Percentiles rank a stretch among this genome's conserved stretches.
Evolutionary conservation across 2,329 filamentous ascomycete species (phyloP).

Genomic region (Aspergillus latus): DNA sequence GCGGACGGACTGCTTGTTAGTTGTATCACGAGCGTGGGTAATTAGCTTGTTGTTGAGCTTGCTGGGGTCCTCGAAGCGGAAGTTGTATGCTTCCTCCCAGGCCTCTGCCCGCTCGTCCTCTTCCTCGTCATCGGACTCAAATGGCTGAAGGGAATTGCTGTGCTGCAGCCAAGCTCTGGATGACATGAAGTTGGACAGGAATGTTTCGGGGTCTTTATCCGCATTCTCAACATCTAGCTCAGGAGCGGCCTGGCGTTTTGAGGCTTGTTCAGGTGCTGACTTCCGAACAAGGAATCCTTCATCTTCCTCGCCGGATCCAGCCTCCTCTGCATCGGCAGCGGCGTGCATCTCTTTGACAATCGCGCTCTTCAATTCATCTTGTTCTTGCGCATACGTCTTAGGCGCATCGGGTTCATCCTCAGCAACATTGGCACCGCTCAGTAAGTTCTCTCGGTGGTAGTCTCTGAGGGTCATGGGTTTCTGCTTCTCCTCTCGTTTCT

Average conservation of each 20-base stretch:
- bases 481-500: slow-evolving; percentile 60
- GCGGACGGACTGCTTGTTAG: slow-evolving; percentile 77
- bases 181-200: slow-evolving; percentile 93
- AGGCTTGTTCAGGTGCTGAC: slow-evolving; percentile 43
- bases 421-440: slow-evolving; percentile 68
- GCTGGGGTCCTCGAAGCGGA: slow-evolving; percentile 89
- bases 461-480: slow-evolving; percentile 84
- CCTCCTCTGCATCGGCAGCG: slow-evolving; percentile 47
- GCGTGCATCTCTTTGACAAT: slow-evolving; percentile 80
- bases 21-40: slow-evolving; percentile 85
- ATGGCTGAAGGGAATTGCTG: slow-evolving; percentile 69
- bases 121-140: slow-evolving; percentile 88
- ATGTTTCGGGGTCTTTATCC: slow-evolving; percentile 86
- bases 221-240: slow-evolving; percentile 70
- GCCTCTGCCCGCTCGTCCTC: slow-evolving; percentile 74
- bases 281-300: slow-evolving; percentile 76
- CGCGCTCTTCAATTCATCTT: slow-evolving; percentile 74
- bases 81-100: slow-evolving; percentile 91
- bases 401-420: slow-evolving; percentile 48
- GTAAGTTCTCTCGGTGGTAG: slow-evolving; percentile 88
- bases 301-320: slow-evolving; percentile 51
- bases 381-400: slow-evolving; percentile 82
- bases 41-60: slow-evolving; percentile 84
- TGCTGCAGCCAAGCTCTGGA: slow-evolving; percentile 82
- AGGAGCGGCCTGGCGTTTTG: slow-evolving; percentile 47